Evolutionary conservation across 2,329 filamentous ascomycete species (phyloP).

Genomic region (Capronia americana): DNA sequence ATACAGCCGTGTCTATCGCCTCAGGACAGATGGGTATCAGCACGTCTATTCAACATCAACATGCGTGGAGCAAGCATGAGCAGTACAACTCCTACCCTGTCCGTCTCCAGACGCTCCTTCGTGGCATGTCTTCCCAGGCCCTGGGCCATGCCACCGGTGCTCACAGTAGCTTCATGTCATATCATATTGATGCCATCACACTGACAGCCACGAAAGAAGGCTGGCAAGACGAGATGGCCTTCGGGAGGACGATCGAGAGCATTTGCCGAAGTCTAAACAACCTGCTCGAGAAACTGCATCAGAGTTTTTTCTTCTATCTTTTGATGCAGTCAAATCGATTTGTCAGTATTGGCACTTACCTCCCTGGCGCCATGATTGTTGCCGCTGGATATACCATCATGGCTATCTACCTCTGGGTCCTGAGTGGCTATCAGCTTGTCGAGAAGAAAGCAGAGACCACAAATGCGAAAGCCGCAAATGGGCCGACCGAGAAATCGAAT

Average conservation of each 20-base stretch:
- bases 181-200: constrained; percentile 95
- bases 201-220: constrained; percentile 87
- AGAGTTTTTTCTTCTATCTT: constrained; percentile 99
- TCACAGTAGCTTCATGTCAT: constrained; percentile 95
- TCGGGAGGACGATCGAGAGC: constrained; percentile 87
- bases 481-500: constrained; percentile 36
- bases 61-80: constrained; percentile 68
- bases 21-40: constrained; percentile 90
- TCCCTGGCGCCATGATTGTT: constrained; percentile 96
- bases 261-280: constrained; percentile 95
- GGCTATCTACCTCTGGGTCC: constrained; percentile 91
- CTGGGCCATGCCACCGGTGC: constrained; percentile 87
- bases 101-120: constrained; percentile 83
- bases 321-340: constrained; percentile 91
- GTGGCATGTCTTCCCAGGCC: constrained; percentile 91
- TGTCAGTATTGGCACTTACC: constrained; percentile 96
- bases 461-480: constrained; percentile 37
- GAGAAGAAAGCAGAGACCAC: constrained; percentile 21
- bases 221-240: constrained; percentile 97
- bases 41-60: constrained; percentile 72
- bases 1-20: constrained; percentile 87
- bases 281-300: constrained; percentile 91
- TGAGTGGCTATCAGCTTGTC: constrained; percentile 69
- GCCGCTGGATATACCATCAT: constrained; percentile 95
- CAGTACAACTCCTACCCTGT: constrained; percentile 79